Base-by-base conservation (phyloP, 495 filamentous ascomycete genomes). In the Aspergillus sparsus region DNA sequence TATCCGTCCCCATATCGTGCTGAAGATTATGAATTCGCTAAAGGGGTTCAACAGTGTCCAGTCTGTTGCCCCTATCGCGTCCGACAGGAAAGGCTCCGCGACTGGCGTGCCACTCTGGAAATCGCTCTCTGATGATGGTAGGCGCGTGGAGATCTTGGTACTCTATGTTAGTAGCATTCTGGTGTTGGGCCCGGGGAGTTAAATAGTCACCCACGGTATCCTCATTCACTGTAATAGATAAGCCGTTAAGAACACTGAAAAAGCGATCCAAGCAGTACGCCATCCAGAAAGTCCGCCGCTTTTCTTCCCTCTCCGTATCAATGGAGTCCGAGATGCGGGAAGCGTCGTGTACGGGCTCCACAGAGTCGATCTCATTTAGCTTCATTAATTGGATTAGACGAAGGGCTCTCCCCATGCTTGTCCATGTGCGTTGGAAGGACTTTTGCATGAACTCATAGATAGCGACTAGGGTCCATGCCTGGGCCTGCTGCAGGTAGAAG, bases 331-430 rank as follows among this genome's bases (percentile, higher is more conserved):
- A 27, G 3, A 27, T 1, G 21, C 21, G 21, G 3, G 21, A 27
- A 27, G 3, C 21, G 21, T 27, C 21, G 21, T 27, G 21, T 27
- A 27, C 21, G 1, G 21, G 21, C 3, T 27, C 21, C 21, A 27
- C 21, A 1, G 21, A 1, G 21, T 41, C 37, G n/a, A 41, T 10
- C 37, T 41, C 37, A 41, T 41, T 10, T 11, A 70, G 64, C 34
- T 74, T 70, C 53, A 77, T 68, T 0, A 77, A 65, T 62, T 84
- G 82, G 2, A 83, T 74, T 0, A 84, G 61, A 5, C 82, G 75
- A 57, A 84, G 81, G 0, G 76, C 74, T 6, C 82, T 71, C 0
- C 82, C 82, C 7, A 81, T 80, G 33, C 78, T 84, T 49, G 81
- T 65, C 78, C 78, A 83, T 0, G 71, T 82, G 2, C 70, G 68